phyloP scores from a whole-genome alignment of 257 asterid species.

The Leptodermis oblonga region DNA sequence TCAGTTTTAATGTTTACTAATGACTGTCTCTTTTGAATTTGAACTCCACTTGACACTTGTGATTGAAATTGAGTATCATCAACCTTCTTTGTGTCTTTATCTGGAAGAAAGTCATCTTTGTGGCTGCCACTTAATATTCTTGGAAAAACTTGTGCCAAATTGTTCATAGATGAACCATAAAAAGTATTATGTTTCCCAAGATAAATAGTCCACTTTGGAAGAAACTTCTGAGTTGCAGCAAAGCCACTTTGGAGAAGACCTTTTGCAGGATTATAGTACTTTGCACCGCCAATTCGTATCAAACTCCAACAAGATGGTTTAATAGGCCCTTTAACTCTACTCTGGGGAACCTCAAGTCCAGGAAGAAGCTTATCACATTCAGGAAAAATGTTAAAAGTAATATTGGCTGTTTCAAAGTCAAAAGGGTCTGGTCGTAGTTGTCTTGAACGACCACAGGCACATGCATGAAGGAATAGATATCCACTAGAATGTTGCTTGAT shows the following conservation, averaged over 20 bases:
- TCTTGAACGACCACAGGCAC: slow-evolving; percentile 99
- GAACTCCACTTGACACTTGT: slow-evolving; percentile 38
- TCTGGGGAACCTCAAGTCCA: slow-evolving; percentile 45
- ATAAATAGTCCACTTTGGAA: slow-evolving; percentile 58
- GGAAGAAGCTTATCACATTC: slow-evolving; percentile 96
- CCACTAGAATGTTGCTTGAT: slow-evolving; percentile 81
- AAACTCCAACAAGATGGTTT: slow-evolving; percentile 67
- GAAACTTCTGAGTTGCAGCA: slow-evolving; percentile 66
- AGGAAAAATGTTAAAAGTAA: slow-evolving; percentile 41
- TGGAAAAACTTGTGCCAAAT: slow-evolving; percentile 30
- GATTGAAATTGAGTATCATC: slow-evolving; percentile 30
- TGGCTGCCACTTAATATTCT: slow-evolving; percentile 24
- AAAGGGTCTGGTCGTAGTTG: slow-evolving; percentile 78
- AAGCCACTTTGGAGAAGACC: slow-evolving; percentile 96
- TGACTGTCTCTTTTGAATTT: slow-evolving; percentile 30
- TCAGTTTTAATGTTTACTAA: slow-evolving; percentile 35
- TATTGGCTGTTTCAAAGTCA: slow-evolving; percentile 79
- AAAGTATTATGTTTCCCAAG: slow-evolving; percentile 45
- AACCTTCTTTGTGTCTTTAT: slow-evolving; percentile 30
- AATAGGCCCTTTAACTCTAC: slow-evolving; percentile 40
- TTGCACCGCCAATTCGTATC: slow-evolving; percentile 81
- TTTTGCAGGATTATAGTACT: slow-evolving; percentile 72
- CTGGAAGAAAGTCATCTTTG: slow-evolving; percentile 33
- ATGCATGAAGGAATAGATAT: slow-evolving; percentile 90
- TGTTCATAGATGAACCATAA: slow-evolving; percentile 26